A percentile compares a stretch with the other conserved stretches of the same genome.
Conservation (phyloP, 495 filamentous ascomycete genomes). For the Aspergillus mulundensis region DNA sequence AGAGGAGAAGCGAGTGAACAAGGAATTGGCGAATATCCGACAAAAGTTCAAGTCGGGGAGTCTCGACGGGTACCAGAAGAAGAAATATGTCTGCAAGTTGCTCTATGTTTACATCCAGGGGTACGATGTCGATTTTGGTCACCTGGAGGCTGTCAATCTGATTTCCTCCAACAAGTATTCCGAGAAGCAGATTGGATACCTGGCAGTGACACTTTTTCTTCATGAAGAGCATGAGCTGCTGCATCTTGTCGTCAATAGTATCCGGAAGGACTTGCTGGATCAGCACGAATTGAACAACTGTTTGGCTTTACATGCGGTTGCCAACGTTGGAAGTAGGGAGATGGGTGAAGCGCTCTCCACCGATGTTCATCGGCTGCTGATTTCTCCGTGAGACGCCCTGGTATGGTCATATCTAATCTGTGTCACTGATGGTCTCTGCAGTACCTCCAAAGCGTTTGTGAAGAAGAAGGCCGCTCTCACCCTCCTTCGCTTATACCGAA, state of each 20-base stretch:
- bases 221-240: slow-evolving; percentile 96
- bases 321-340: slow-evolving; percentile 93
- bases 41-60: slow-evolving; percentile 71
- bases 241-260: slow-evolving; percentile 96
- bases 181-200: slow-evolving; percentile 98
- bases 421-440: slow-evolving; percentile 32
- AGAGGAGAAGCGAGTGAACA: slow-evolving; percentile 99
- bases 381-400: slow-evolving; percentile 73
- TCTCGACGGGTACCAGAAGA: slow-evolving; percentile 95
- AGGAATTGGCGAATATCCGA: slow-evolving; percentile 97
- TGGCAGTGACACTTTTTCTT: slow-evolving; percentile 94
- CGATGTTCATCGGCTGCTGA: slow-evolving; percentile 91
- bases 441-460: slow-evolving; percentile 94
- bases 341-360: slow-evolving; percentile 93
- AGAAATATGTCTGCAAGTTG: slow-evolving; percentile 99
- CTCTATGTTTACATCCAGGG: slow-evolving; percentile 99
- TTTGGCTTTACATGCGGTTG: slow-evolving; percentile 96
- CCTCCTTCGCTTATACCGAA: slow-evolving; percentile 91
- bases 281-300: slow-evolving; percentile 97
- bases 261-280: slow-evolving; percentile 91
- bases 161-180: slow-evolving; percentile 97
- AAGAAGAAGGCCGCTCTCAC: slow-evolving; percentile 99
- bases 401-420: not conserved
- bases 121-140: slow-evolving; percentile 99
- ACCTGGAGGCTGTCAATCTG: slow-evolving; percentile 95